Evolutionary conservation across 768 basidiomycete genomes (phyloP), one percentile per base, ranked within the genome.

Genomic region (Boletellus ananas): DNA sequence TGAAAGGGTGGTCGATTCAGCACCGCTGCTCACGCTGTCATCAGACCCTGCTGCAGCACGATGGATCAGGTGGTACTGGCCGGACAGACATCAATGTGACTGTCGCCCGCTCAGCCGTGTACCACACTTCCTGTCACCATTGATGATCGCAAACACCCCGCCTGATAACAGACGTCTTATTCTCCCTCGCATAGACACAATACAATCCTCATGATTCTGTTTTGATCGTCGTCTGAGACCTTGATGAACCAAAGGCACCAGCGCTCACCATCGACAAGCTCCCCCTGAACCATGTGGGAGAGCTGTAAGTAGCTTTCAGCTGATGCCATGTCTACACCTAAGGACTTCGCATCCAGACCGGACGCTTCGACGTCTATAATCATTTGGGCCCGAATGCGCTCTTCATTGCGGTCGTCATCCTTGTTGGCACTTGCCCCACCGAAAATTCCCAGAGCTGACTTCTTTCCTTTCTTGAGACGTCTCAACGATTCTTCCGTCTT

Each of bases 401-500:
- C 91, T 64, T 96, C 93, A 59, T 95, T 94, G 45, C 79, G 79
- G 4, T 79, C 82, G 47, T 90, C 88, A 10, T 80, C 80, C 43
- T 73, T 79, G 23, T 71, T 66, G 13, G 71, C 57, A 38, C 65
- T 65, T 3, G 76, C 55, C 42, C 70, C 73, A 25, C 87, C 80
- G 59, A 98, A 96, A 21, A 96, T 73, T 4, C 90, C 90, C 66
- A 91, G 88, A 0, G 83, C 74, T 0, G 74, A 72, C 57, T 86
- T 90, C 61, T 90, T 91, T 38, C 88, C 87, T 66, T 90, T 95
- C 63, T 94, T 93, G 58, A 95, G 76, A 34, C 89, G 79, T 34
- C 86, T 77, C 21, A 98, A 72, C 11, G 90, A 87, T 62, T 94
- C 93, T 56, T 97, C 93, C 8, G 91, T 91, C 74, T 95, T 95